These are phyloP conservation scores for Syzygium oleosum DNA, from an alignment of 345 rosid genomes.

Conservation along the genomic window DNA sequence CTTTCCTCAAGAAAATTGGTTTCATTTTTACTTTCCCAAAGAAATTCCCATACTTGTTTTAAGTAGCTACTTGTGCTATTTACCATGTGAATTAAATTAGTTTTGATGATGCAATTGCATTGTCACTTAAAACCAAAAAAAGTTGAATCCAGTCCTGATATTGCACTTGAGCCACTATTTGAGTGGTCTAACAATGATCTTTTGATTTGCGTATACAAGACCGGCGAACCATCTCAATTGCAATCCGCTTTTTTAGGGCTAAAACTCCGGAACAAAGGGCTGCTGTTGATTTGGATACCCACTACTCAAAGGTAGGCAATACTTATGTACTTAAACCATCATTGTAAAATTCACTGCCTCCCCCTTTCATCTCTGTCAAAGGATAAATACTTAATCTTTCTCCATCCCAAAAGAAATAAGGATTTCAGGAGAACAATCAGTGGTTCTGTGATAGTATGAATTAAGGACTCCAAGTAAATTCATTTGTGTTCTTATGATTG, in stretches of 20 bases:
- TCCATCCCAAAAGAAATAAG: background rate
- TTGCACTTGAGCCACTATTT: background rate
- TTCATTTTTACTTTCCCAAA: background rate
- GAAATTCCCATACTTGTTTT: background rate
- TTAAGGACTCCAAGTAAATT: background rate
- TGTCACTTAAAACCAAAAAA: background rate
- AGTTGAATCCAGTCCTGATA: background rate
- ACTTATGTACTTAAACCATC: background rate
- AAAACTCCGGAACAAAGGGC: constrained; percentile 88
- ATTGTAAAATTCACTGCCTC: background rate
- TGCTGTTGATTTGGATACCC: constrained; percentile 94
- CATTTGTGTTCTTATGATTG: background rate
- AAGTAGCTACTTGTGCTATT: background rate
- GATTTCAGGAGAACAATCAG: background rate
- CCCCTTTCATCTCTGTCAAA: background rate
- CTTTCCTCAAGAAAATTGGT: background rate
- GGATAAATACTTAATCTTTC: background rate
- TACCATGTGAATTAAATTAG: background rate
- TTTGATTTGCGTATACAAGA: constrained; percentile 42
- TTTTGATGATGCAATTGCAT: background rate
- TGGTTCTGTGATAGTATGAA: background rate
- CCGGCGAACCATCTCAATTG: constrained; percentile 52
- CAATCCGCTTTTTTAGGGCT: constrained; percentile 74
- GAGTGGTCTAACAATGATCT: background rate
- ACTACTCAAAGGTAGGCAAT: constrained; percentile 60